These are phyloP conservation scores for Quercus ilex DNA, from an alignment of 306 rosid species.

Conservation along the genomic window DNA sequence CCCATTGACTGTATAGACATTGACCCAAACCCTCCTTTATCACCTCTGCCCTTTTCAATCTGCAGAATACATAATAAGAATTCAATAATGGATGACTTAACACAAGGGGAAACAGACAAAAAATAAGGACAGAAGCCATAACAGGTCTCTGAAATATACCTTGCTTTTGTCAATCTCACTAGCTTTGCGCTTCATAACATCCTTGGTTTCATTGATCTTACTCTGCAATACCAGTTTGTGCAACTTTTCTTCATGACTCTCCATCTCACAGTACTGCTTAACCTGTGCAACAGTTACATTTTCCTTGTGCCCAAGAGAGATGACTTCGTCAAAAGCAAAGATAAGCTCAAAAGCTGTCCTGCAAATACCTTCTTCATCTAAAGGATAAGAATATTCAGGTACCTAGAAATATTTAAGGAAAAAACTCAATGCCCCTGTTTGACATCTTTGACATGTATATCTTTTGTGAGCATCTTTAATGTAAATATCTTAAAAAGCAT, in stretches of 20 bases:
- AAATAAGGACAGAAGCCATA: not conserved
- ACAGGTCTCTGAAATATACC: slow-evolving; percentile 41
- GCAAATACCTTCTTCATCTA: slow-evolving; percentile 94
- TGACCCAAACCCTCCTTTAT: slow-evolving; percentile 83
- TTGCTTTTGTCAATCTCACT: slow-evolving; percentile 99
- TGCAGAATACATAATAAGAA: slow-evolving; percentile 32
- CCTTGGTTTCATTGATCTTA: slow-evolving; percentile 96
- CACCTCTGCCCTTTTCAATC: slow-evolving; percentile 90
- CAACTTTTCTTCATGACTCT: slow-evolving; percentile 97
- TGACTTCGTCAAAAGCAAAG: slow-evolving; percentile 95
- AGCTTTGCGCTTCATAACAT: slow-evolving; percentile 93
- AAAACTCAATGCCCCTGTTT: not conserved
- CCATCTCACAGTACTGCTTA: slow-evolving; percentile 92
- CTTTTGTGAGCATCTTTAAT: not conserved
- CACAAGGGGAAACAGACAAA: not conserved
- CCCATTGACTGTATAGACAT: slow-evolving; percentile 80
- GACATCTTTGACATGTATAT: not conserved
- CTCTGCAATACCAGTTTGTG: slow-evolving; percentile 90
- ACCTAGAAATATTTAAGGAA: slow-evolving; percentile 69
- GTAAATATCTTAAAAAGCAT: not conserved
- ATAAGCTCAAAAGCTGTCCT: slow-evolving; percentile 85
- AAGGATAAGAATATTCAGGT: slow-evolving; percentile 83
- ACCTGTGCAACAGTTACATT: slow-evolving; percentile 83
- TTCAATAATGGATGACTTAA: not conserved
- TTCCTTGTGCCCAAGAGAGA: slow-evolving; percentile 94